phyloP scores from a whole-genome alignment of 352 stramenopile species.

The Achlya hypogyna region DNA sequence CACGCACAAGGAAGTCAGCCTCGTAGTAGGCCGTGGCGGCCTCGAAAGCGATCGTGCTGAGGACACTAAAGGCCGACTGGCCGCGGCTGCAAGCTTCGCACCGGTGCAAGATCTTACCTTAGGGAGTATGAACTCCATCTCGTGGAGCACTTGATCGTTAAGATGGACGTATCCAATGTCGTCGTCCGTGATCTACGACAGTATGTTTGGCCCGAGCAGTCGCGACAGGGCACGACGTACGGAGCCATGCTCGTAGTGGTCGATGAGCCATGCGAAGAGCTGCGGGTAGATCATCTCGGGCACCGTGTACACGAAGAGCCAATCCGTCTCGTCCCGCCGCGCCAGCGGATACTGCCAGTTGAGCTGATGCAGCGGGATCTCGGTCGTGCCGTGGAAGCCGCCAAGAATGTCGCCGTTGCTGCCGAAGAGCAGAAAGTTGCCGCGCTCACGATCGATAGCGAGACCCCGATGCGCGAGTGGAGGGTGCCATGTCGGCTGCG shows the following conservation, averaged over 20 bases:
- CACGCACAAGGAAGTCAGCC: constrained; percentile 28
- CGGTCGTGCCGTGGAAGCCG: constrained; percentile 38
- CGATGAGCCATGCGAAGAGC: constrained; percentile 44
- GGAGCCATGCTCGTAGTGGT: constrained; percentile 36
- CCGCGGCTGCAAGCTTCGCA: background rate
- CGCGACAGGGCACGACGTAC: constrained; percentile 13
- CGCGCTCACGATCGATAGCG: constrained; percentile 31
- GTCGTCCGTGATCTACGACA: constrained; percentile 30
- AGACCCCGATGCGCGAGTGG: constrained; percentile 38
- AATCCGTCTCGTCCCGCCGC: constrained; percentile 25
- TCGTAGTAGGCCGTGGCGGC: constrained; percentile 40
- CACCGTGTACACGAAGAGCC: constrained; percentile 37
- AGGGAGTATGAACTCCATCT: background rate
- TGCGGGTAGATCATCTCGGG: constrained; percentile 42
- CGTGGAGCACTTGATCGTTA: background rate
- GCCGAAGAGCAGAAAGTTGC: constrained; percentile 41
- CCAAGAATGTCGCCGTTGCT: constrained; percentile 34
- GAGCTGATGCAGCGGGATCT: constrained; percentile 36
- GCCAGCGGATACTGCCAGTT: constrained; percentile 25
- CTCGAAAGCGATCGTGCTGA: constrained; percentile 33
- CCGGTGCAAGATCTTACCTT: background rate
- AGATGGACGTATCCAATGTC: constrained; percentile 27
- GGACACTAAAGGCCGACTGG: constrained; percentile 33
- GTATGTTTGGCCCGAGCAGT: background rate
- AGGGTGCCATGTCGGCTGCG: constrained; percentile 27